Conservation (phyloP, 2,329 filamentous ascomycete species). For the Falciphora oryzae region DNA sequence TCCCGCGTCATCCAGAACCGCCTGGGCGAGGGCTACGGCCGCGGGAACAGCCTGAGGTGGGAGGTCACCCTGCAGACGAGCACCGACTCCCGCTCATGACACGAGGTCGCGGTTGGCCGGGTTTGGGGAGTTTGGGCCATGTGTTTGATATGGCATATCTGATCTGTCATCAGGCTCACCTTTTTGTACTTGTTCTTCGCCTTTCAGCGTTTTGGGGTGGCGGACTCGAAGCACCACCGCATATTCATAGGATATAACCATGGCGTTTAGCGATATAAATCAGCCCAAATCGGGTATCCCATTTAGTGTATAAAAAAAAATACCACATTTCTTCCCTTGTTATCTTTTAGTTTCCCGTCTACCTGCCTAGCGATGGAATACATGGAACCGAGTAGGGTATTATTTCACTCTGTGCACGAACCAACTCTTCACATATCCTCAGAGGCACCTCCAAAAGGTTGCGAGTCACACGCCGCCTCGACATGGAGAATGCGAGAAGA, state of each 20-base stretch:
- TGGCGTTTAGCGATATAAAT: conserved; percentile 5
- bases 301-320: not conserved
- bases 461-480: too few relatives aligned
- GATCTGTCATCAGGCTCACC: not conserved
- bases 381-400: not conserved
- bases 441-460: not conserved
- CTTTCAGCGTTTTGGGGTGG: not conserved
- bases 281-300: not conserved
- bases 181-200: not conserved
- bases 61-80: conserved; percentile 84
- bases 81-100: conserved; percentile 22
- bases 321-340: not conserved
- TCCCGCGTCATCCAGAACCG: conserved; percentile 75
- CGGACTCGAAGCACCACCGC: not conserved
- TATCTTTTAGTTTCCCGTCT: not conserved
- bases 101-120: not conserved
- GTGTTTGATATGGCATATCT: not conserved
- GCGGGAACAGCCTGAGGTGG: conserved; percentile 75
- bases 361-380: not conserved
- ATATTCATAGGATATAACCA: conserved; percentile 1
- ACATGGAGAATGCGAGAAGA: too few relatives aligned
- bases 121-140: not conserved
- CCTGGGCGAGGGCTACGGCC: conserved; percentile 81
- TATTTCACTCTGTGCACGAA: not conserved
- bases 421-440: not conserved